A percentile compares a stretch with the other conserved stretches of the same genome.
phyloP scores from a whole-genome alignment of 2,329 filamentous ascomycete genomes.

The Colletotrichum coccodes region DNA sequence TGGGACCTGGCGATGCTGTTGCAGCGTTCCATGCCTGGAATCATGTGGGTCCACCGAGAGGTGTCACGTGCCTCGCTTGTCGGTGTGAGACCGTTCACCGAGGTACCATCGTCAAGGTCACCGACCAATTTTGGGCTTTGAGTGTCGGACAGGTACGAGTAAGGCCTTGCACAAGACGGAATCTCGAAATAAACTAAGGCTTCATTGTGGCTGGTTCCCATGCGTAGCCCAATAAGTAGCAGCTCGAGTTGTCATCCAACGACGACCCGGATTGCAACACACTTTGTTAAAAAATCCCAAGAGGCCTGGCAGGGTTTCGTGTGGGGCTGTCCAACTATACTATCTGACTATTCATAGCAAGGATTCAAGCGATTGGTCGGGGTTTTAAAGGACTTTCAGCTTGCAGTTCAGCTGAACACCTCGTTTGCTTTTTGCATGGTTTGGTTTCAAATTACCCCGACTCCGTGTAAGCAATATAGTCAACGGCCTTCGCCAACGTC shows the following conservation, averaged over 20 bases:
- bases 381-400: neutral
- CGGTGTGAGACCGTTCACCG: conserved; percentile 22
- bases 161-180: no score
- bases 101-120: conserved; percentile 12
- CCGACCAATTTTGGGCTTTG: neutral
- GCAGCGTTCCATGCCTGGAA: neutral
- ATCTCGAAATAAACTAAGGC: neutral
- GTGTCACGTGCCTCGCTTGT: conserved; percentile 31
- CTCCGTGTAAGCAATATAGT: conserved; percentile 11
- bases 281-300: neutral
- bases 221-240: neutral
- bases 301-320: neutral
- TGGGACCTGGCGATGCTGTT: conserved; percentile 2
- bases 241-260: neutral
- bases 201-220: neutral
- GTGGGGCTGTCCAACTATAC: neutral
- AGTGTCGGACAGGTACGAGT: neutral
- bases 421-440: conserved; percentile 5
- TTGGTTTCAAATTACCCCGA: conserved; percentile 12
- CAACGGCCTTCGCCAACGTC: neutral
- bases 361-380: conserved; percentile 6
- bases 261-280: conserved; percentile 4
- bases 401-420: conserved; percentile 24
- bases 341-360: neutral
- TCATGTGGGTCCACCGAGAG: neutral